Evolutionary conservation across 495 filamentous ascomycete genomes (phyloP), one percentile per base, ranked within the genome.

Genomic region (Penicillium maclennaniae): DNA sequence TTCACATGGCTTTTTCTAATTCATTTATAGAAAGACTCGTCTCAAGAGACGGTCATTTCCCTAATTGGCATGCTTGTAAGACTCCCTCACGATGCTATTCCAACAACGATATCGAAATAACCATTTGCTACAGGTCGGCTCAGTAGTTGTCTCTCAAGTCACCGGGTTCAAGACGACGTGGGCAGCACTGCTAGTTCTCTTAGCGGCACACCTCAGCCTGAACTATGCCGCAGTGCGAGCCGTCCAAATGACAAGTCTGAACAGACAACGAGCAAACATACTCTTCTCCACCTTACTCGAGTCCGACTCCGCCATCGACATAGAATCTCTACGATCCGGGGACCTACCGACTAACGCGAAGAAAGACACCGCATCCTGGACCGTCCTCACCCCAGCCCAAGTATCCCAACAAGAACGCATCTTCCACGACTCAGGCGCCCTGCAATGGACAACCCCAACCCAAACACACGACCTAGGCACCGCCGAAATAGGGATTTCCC

Each of bases 31-130:
- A 86, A 98, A 83, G 92, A 98, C 63, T 92, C 91, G 20, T 92
- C 88, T 54, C 92, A 98, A 74, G 92, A 98, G 71, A 98, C 92
- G 0, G 79, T 97, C 36, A 91, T 98, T 47, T 92, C 89, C 3
- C 78, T 98, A 37, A 34, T 96, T 37, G 92, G 92, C 0, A 93
- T 96, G 90, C 76, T 96, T 51, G 84, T 87, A 71, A 66, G 81
- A 17, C 0, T 20, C 38, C 21, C 16, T 23, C 5, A 23, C 2
- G 23, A n/a, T 23, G 23, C 23, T 23, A 31, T 6, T 34, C 10
- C 15, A 14, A 34, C 31, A 3, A 4, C 47, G 36, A 47, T 14
- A 9, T 48, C 7, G 25, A 38, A 39, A 34, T 51, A 21, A 47
- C 42, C 39, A 7, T 8, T 8, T 19, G 0, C 6, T 31, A 39